phyloP scores from a whole-genome alignment of 345 rosid genomes.

The Salix viminalis region DNA sequence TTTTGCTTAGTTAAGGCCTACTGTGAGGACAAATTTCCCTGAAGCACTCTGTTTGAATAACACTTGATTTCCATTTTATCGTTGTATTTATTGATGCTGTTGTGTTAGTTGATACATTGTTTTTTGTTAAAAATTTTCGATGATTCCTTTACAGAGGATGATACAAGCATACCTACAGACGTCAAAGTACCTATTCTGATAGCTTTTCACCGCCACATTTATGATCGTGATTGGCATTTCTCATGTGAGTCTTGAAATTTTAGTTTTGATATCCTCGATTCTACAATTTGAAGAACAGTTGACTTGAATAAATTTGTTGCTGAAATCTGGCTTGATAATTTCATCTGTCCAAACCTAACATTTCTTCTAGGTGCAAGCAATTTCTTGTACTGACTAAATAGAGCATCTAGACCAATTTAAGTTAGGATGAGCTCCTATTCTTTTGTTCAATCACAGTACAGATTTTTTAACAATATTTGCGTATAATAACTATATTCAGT shows the following conservation, averaged over 20 bases:
- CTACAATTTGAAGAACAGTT: not conserved
- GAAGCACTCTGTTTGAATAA: not conserved
- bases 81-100: not conserved
- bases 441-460: not conserved
- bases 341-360: not conserved
- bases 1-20: not conserved
- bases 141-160: slow-evolving; percentile 73
- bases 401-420: not conserved
- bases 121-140: not conserved
- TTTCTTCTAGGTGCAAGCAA: not conserved
- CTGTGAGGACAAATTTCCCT: not conserved
- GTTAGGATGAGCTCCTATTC: not conserved
- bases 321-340: not conserved
- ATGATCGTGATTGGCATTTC: slow-evolving; percentile 80
- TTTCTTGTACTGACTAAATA: not conserved
- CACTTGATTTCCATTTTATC: not conserved
- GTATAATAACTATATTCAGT: not conserved
- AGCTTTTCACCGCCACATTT: slow-evolving; percentile 76
- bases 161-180: slow-evolving; percentile 78
- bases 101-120: not conserved
- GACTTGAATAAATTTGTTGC: not conserved
- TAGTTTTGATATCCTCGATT: not conserved
- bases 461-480: not conserved
- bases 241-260: slow-evolving; percentile 58
- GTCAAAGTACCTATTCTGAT: slow-evolving; percentile 82